Base-by-base conservation (phyloP, 2,329 filamentous ascomycete species). In the Aspergillus sp. region DNA sequence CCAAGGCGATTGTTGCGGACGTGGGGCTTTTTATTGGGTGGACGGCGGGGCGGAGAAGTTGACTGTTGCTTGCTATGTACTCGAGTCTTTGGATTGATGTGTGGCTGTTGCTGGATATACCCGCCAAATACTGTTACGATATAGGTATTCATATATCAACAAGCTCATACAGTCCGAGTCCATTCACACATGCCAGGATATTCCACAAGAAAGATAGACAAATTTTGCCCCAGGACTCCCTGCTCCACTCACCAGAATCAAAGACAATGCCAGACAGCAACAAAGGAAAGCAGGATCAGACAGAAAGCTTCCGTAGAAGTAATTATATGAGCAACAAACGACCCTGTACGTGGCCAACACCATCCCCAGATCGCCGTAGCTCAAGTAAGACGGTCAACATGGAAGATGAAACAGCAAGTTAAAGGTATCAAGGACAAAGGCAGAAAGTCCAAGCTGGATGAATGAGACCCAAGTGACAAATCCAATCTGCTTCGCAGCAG, bases 1-100 rank as follows among this genome's bases (percentile, higher is more conserved):
- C 71, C 2, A 65, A 62, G 38, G 70, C 71, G 21, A 64, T 73
- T 47, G 69, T 71, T 17, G 66, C 64, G 14, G 69, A 72, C 63
- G 71, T 73, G 49, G 69, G 69, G n/a, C 62, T 71, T 43, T 73
- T 73, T 56, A 58, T 73, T 42, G 56, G 55, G 19, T 73, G 71
- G 71, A 61, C 55, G 52, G 45, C 52, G 55, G 14, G 41, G 52
- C n/a, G 54, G 63, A 50, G n/a, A 14, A 7, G 10, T 9, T 41
- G 17, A 16, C 19, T 31, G n/a, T 10, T 36, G n/a, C 23, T 5
- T 29, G 10, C 17, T 25, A 42, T 20, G 20, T 42, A 19, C 38
- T 11, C 6, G 20, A 14, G 19, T 19, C n/a, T 17, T 42, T 42
- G 19, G n/a, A n/a, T n/a, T n/a, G n/a, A n/a, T n/a, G n/a, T n/a